Evolutionary conservation across 768 basidiomycete species (phyloP).

Genomic region (Hydnum rufescens): DNA sequence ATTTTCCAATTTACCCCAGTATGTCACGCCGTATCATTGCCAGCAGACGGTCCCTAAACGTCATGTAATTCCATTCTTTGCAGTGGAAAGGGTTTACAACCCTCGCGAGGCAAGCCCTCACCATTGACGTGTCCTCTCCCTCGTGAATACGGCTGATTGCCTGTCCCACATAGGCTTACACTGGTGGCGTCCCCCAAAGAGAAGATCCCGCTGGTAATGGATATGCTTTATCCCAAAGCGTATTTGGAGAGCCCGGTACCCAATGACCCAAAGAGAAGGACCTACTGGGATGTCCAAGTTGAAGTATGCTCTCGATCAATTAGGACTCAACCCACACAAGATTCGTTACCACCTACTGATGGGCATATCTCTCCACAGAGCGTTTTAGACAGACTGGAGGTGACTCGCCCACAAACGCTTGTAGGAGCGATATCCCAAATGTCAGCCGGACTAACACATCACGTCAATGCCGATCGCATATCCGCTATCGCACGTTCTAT

Average conservation of each 20-base stretch:
- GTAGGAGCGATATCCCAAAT: slow-evolving; percentile 54
- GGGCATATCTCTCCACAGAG: slow-evolving; percentile 19
- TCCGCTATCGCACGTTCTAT: slow-evolving; percentile 30
- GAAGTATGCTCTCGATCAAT: slow-evolving; percentile 23
- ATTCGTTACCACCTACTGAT: neutral
- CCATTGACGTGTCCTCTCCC: neutral
- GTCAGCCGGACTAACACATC: slow-evolving; percentile 44
- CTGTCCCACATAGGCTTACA: too few species aligned
- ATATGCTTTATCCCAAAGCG: slow-evolving; percentile 36
- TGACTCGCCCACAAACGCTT: slow-evolving; percentile 38
- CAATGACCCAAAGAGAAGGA: slow-evolving; percentile 34
- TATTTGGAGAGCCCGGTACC: slow-evolving; percentile 41
- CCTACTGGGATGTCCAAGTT: slow-evolving; percentile 39
- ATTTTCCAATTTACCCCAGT: slow-evolving; percentile 41
- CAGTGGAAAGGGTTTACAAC: neutral
- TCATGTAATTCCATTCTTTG: neutral
- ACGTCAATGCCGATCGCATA: slow-evolving; percentile 30
- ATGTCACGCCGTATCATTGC: neutral
- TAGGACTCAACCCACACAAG: neutral
- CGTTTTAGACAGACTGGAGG: slow-evolving; percentile 25
- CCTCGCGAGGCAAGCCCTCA: neutral
- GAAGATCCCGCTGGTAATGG: slow-evolving; percentile 31
- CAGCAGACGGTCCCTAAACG: neutral
- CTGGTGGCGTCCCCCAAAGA: slow-evolving; percentile 23
- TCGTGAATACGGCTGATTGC: too few species aligned